These are phyloP conservation scores for Noccaea caerulescens DNA, from an alignment of 345 rosid genomes.

Conservation along the genomic window DNA sequence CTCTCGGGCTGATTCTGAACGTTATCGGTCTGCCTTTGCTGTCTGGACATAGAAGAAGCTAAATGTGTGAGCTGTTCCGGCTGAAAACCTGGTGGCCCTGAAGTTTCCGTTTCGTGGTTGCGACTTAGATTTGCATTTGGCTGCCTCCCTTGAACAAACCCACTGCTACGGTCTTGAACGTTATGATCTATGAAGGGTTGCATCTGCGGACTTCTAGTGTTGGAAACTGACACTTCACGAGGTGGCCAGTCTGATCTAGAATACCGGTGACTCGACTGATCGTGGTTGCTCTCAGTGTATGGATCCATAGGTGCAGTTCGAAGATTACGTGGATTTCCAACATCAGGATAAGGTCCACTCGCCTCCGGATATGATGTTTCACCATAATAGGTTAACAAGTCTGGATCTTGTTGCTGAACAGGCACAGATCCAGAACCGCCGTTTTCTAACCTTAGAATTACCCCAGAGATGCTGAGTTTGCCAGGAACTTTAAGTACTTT, in stretches of 20 bases:
- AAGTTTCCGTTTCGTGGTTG: conserved; percentile 50
- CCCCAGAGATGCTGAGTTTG: conserved; percentile 91
- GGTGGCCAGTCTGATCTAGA: conserved; percentile 53
- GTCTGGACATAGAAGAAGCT: conserved; percentile 70
- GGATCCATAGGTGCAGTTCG: conserved; percentile 46
- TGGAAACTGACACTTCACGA: conserved; percentile 45
- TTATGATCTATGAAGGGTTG: conserved; percentile 46
- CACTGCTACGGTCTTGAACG: conserved; percentile 46
- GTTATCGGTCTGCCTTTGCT: conserved; percentile 56
- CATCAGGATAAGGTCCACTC: conserved; percentile 34
- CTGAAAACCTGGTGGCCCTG: conserved; percentile 51
- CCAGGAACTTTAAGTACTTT: conserved; percentile 93
- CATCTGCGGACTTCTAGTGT: conserved; percentile 47
- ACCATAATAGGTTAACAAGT: conserved; percentile 43
- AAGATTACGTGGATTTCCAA: conserved; percentile 40
- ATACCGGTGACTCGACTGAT: conserved; percentile 45
- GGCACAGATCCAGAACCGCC: conserved; percentile 55
- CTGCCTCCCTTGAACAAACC: conserved; percentile 42
- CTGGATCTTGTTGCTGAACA: conserved; percentile 49
- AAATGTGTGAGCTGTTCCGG: conserved; percentile 77
- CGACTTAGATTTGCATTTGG: conserved; percentile 45
- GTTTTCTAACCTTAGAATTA: conserved; percentile 69
- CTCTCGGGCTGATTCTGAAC: conserved; percentile 49
- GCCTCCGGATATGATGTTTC: conserved; percentile 48
- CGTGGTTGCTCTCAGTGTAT: conserved; percentile 51